These are phyloP conservation scores for Rubus parviflorus DNA, from an alignment of 306 rosid genomes.

Conservation along the genomic window DNA sequence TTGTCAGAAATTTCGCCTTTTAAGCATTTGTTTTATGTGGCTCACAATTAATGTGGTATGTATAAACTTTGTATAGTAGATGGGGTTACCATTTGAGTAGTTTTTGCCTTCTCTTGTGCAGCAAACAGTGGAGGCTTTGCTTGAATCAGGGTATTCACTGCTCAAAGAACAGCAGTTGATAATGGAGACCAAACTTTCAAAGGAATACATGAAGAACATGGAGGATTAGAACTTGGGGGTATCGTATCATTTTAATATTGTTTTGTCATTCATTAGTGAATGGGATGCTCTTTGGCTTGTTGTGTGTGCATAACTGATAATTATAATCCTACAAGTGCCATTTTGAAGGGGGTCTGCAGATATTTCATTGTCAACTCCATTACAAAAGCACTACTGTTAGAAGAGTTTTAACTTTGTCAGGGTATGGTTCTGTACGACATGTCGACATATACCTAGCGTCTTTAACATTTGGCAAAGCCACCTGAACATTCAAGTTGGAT, in stretches of 20 bases:
- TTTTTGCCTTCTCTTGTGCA: constrained; percentile 47
- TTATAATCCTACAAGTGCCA: background rate
- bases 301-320: background rate
- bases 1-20: background rate
- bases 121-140: constrained; percentile 86
- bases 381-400: background rate
- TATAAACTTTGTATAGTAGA: constrained; percentile 11
- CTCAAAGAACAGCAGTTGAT: constrained; percentile 78
- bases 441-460: background rate
- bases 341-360: background rate
- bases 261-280: background rate
- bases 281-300: background rate
- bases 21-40: too few species aligned
- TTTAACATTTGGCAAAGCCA: background rate
- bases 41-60: background rate
- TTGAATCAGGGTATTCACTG: constrained; percentile 79
- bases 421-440: background rate
- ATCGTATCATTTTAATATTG: constrained; percentile 4
- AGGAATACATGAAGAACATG: constrained; percentile 95
- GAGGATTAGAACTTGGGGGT: constrained; percentile 46
- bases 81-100: constrained; percentile 1
- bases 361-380: background rate
- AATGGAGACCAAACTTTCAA: constrained; percentile 87
- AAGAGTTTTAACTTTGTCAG: background rate
- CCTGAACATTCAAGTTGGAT: background rate